Evolutionary conservation across 306 rosid genomes (phyloP).

Genomic region (Quercus cerris): DNA sequence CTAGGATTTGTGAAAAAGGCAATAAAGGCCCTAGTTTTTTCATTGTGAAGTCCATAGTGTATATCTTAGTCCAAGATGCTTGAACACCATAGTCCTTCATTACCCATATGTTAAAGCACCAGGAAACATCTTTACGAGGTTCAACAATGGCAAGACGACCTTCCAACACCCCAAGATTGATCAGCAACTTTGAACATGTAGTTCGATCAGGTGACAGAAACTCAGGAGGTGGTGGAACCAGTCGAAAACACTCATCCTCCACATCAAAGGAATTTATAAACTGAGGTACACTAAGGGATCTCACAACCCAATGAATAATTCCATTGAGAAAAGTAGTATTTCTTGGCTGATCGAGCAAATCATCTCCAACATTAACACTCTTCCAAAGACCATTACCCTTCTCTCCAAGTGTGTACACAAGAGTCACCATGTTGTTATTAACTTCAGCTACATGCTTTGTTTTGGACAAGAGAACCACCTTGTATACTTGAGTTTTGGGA

Average conservation of each 20-base stretch:
- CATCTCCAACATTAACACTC: too few species aligned
- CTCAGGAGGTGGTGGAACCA: neutral
- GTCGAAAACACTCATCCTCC: neutral
- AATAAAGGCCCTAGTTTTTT: too few species aligned
- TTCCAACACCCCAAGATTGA: neutral
- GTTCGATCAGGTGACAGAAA: neutral
- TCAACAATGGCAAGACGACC: neutral
- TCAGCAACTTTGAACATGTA: accelerated
- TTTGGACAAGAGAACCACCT: neutral
- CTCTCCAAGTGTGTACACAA: too few species aligned
- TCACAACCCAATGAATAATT: neutral
- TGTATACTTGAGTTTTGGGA: neutral
- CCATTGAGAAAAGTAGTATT: neutral
- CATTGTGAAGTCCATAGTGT: too few species aligned
- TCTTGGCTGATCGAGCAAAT: accelerated
- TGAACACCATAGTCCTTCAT: neutral
- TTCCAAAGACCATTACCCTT: too few species aligned
- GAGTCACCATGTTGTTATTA: too few species aligned
- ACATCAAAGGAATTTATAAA: neutral
- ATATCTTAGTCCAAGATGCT: neutral
- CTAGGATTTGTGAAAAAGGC: neutral
- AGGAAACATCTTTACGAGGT: neutral
- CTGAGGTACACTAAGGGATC: neutral
- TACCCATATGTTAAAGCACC: neutral
- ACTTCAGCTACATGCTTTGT: neutral